Evolutionary conservation across 2,329 filamentous ascomycete genomes (phyloP).

Genomic region (Hypoxylon sp.): DNA sequence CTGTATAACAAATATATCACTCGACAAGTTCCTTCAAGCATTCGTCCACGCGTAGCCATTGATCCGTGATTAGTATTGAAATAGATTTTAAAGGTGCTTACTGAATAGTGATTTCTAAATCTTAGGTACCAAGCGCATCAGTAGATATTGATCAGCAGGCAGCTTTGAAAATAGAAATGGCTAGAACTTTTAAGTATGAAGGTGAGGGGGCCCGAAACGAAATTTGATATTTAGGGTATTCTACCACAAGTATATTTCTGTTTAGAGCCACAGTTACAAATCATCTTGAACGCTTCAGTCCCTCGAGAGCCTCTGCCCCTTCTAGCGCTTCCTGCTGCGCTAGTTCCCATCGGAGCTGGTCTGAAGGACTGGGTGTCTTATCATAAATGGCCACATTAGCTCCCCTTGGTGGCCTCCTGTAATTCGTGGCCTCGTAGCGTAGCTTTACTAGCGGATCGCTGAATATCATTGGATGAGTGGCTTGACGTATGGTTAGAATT

Average conservation of each 20-base stretch:
- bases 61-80: too few relatives aligned
- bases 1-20: too few relatives aligned
- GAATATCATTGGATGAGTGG: slow-evolving; percentile 50
- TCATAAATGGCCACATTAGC: slow-evolving; percentile 39
- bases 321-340: slow-evolving; percentile 47
- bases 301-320: slow-evolving; percentile 34
- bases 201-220: too few relatives aligned
- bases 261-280: neutral
- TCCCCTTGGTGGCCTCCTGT: slow-evolving; percentile 30
- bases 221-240: slow-evolving; percentile 22
- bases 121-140: neutral
- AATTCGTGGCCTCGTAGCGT: slow-evolving; percentile 42
- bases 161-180: neutral
- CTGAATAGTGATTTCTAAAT: neutral
- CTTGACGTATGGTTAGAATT: slow-evolving; percentile 46
- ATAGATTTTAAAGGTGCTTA: too few relatives aligned
- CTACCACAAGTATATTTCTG: slow-evolving; percentile 4
- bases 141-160: too few relatives aligned
- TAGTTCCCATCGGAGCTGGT: slow-evolving; percentile 52
- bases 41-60: too few relatives aligned
- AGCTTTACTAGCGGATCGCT: slow-evolving; percentile 51
- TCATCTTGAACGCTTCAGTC: slow-evolving; percentile 32
- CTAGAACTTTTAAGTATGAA: neutral
- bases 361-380: slow-evolving; percentile 54
- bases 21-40: too few relatives aligned